Conservation (phyloP, 352 stramenopile genomes). For the Phytophthora lateralis region DNA sequence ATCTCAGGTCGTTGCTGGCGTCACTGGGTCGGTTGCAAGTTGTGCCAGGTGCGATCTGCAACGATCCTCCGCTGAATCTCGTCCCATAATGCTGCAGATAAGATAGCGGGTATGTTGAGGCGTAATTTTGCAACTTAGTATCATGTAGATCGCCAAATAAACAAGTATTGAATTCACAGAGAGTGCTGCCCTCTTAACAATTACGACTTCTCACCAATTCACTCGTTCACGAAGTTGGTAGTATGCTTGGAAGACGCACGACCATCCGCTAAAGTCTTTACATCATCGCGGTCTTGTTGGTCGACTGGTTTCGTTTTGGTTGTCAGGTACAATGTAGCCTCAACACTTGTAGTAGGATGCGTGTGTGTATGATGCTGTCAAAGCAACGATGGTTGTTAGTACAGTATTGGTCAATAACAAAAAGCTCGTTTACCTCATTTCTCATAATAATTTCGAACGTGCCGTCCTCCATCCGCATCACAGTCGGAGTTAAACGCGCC, state of each 20-base stretch:
- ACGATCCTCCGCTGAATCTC: too few relatives aligned
- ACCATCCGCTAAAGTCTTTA: too few relatives aligned
- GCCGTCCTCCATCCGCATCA: background rate
- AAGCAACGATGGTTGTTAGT: background rate
- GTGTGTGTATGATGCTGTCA: slow-evolving; percentile 1
- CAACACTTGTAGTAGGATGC: background rate
- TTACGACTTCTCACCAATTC: too few relatives aligned
- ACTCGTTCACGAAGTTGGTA: too few relatives aligned
- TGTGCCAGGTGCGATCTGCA: slow-evolving; percentile 3
- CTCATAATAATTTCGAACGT: background rate
- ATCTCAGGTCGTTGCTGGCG: background rate
- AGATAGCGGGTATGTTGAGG: too few relatives aligned
- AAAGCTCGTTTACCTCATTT: background rate
- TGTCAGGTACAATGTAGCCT: background rate
- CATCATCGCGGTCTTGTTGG: too few relatives aligned
- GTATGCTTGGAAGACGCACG: too few relatives aligned
- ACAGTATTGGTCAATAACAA: background rate
- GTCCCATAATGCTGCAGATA: too few relatives aligned
- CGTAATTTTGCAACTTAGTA: too few relatives aligned
- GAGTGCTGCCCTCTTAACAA: too few relatives aligned
- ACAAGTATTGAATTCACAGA: too few relatives aligned
- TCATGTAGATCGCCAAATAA: too few relatives aligned
- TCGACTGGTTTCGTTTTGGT: background rate
- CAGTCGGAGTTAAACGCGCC: background rate
- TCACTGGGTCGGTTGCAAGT: background rate